Conservation (phyloP, 768 basidiomycete genomes). For the Lenzites betulinus region DNA sequence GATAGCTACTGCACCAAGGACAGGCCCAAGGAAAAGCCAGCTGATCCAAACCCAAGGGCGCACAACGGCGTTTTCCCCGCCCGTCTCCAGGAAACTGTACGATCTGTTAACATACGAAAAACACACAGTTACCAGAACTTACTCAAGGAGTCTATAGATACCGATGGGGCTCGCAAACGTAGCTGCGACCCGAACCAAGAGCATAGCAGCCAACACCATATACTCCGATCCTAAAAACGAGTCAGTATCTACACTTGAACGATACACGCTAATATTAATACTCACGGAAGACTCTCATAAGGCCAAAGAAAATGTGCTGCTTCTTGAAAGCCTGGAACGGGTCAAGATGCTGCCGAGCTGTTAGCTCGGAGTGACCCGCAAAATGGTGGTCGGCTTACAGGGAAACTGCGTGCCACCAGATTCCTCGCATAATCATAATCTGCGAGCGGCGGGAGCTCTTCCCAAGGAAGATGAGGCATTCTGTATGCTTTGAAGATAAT, state of each 20-base stretch:
- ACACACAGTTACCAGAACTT: background rate
- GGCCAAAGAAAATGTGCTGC: slow-evolving; percentile 30
- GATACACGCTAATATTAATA: background rate
- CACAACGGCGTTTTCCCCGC: slow-evolving; percentile 48
- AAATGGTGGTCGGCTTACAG: slow-evolving; percentile 19
- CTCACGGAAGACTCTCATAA: slow-evolving; percentile 27
- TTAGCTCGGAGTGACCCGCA: background rate
- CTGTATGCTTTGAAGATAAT: slow-evolving; percentile 46
- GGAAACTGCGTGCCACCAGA: slow-evolving; percentile 37
- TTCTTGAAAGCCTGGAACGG: slow-evolving; percentile 27
- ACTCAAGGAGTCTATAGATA: slow-evolving; percentile 39
- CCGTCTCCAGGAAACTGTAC: slow-evolving; percentile 57
- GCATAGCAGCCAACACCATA: slow-evolving; percentile 5
- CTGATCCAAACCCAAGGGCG: slow-evolving; percentile 73
- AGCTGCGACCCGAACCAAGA: slow-evolving; percentile 24
- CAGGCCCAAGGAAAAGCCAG: slow-evolving; percentile 51
- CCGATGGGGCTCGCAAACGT: slow-evolving; percentile 35
- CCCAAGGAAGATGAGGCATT: slow-evolving; percentile 45
- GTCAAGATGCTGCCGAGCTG: slow-evolving; percentile 33
- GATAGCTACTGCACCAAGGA: slow-evolving; percentile 43
- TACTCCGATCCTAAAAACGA: slow-evolving; percentile 7
- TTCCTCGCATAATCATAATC: slow-evolving; percentile 45
- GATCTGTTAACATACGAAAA: background rate
- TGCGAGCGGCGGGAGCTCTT: slow-evolving; percentile 48
- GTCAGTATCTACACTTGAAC: background rate